phyloP scores from a whole-genome alignment of 441 rosid species.

The Brassica balearica region DNA sequence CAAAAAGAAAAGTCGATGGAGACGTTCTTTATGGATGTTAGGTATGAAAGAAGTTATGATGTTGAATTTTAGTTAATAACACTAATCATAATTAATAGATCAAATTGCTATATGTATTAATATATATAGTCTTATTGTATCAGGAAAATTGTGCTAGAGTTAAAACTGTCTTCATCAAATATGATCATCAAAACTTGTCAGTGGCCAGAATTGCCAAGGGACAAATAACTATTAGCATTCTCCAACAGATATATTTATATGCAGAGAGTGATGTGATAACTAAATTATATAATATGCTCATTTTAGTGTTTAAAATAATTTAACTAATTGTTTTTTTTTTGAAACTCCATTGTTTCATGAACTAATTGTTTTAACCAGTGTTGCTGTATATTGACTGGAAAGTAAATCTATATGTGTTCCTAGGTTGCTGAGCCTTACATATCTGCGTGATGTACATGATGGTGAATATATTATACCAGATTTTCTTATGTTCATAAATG shows the following conservation, averaged over 20 bases:
- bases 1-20: conserved; percentile 36
- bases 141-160: conserved; percentile 25
- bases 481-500: background rate
- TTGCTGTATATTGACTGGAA: conserved; percentile 16
- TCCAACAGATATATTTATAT: conserved; percentile 33
- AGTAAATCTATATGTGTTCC: background rate
- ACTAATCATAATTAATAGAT: conserved; percentile 10
- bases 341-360: too few species aligned
- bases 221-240: conserved; percentile 41
- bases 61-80: conserved; percentile 17
- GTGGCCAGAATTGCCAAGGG: conserved; percentile 41
- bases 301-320: background rate
- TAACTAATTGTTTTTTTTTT: too few species aligned
- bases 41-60: conserved; percentile 36
- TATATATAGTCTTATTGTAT: background rate
- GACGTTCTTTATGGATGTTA: conserved; percentile 43
- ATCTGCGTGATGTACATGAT: background rate
- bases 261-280: conserved; percentile 13
- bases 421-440: background rate
- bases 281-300: background rate
- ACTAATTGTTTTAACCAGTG: background rate
- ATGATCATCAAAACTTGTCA: conserved; percentile 41
- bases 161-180: conserved; percentile 35
- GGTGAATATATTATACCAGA: background rate
- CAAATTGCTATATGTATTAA: conserved; percentile 17